Evolutionary conservation across 2,329 filamentous ascomycete species (phyloP).

Genomic region (Pseudocercospora ulei): DNA sequence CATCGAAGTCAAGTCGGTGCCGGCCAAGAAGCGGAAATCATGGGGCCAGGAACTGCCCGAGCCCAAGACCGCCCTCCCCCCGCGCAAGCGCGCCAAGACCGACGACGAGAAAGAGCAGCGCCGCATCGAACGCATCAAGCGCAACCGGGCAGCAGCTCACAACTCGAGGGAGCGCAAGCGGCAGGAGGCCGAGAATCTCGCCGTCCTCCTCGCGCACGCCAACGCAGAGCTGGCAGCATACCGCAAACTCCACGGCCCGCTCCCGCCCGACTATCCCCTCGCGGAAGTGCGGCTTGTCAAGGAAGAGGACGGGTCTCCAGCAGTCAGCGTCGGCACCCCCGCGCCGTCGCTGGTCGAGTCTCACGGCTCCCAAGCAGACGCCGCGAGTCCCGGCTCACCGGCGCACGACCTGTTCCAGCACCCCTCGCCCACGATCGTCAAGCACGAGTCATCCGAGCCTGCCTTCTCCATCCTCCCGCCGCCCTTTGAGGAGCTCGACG

Average conservation of each 20-base stretch:
- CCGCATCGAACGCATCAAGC: slow-evolving; percentile 89
- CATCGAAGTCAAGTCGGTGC: slow-evolving; percentile 31
- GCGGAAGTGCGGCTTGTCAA: slow-evolving; percentile 30
- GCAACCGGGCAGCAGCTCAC: slow-evolving; percentile 90
- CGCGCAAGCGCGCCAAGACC: slow-evolving; percentile 94
- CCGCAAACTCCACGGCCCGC: slow-evolving; percentile 28
- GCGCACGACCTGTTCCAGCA: slow-evolving; percentile 23
- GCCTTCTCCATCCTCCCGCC: slow-evolving; percentile 24
- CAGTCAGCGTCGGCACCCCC: slow-evolving; percentile 22
- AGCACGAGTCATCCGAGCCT: slow-evolving; percentile 29
- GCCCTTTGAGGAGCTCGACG: slow-evolving; percentile 30
- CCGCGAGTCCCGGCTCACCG: slow-evolving; percentile 26
- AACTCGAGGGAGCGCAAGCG: slow-evolving; percentile 92
- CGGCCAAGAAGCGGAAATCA: slow-evolving; percentile 58
- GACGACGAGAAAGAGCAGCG: slow-evolving; percentile 98
- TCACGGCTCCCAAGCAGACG: slow-evolving; percentile 25
- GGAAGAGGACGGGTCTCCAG: slow-evolving; percentile 16
- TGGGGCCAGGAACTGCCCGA: slow-evolving; percentile 96
- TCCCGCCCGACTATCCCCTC: slow-evolving; percentile 30
- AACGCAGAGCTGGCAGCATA: slow-evolving; percentile 32
- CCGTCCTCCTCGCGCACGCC: slow-evolving; percentile 37
- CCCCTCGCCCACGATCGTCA: slow-evolving; percentile 23
- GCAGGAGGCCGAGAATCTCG: slow-evolving; percentile 75
- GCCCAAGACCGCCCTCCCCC: slow-evolving; percentile 91
- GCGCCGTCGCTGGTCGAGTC: slow-evolving; percentile 29